Base-by-base conservation (phyloP, 2,329 filamentous ascomycete species). In the Claviceps spartinae region DNA sequence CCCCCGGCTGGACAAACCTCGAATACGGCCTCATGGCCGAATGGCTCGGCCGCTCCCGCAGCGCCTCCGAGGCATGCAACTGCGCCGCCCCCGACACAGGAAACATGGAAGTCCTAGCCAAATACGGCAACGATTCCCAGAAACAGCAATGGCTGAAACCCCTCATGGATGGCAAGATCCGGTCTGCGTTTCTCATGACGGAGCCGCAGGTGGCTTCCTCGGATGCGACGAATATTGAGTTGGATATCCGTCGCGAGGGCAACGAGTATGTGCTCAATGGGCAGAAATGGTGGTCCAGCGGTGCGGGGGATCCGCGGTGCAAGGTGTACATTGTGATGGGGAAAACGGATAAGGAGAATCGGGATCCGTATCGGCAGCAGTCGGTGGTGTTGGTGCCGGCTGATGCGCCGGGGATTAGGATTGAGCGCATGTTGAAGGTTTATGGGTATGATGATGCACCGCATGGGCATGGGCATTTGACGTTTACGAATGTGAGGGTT, bases 21-120 rank as follows among this genome's bases (percentile, higher is more conserved):
- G 93, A 98, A 71, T 98, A 98, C 65, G 93, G 90, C 13, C 73
- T 98, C 61, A 98, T 97, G 90, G 93, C 93, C 18, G 93, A 98
- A 73, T 86, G 88, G 72, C 75, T 97, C 60, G 93, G 93, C 57
- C 91, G 88, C 73, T 95, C 87, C 59, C 76, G 79, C 64, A 75
- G 82, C 56, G 93, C 89, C 11, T 88, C 86, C 7, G 88, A 93
- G 73, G 88, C 89, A 26, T 86, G 84, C 66, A 95, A 95, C 70
- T 95, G 89, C 70, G 78, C 89, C 38, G 89, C 89, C 3, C 89
- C 90, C 2, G 89, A 95, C 67, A 95, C 90, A 4, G 89, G 89
- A 48, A 95, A 95, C 69, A 95, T 95, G 88, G 89, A 95, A 67
- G 89, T 95, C 22, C 67, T 95, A 59, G 89, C 89, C 63, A 93